A percentile compares a stretch with the other conserved stretches of the same genome.
phyloP scores from a whole-genome alignment of 2,329 filamentous ascomycete species.

The Stemphylium beticola region DNA sequence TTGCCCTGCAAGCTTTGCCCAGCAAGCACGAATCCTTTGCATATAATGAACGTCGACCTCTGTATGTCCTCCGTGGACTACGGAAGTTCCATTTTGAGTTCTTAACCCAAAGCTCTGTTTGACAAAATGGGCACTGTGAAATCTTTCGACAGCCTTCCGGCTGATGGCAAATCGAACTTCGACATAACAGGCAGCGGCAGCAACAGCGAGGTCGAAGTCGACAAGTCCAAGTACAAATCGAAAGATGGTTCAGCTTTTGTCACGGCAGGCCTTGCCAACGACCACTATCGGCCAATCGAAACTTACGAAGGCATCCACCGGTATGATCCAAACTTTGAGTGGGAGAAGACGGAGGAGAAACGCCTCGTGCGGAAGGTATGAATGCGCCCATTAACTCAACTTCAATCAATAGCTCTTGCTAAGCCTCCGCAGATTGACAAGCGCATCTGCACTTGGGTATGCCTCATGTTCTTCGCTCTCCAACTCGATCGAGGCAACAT shows the following conservation, averaged over 20 bases:
- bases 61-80: neutral
- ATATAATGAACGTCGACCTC: neutral
- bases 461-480: conserved; percentile 62
- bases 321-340: conserved; percentile 63
- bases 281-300: conserved; percentile 59
- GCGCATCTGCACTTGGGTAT: conserved; percentile 59
- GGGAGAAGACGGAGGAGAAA: conserved; percentile 64
- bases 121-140: conserved; percentile 1
- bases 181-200: conserved; percentile 26
- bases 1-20: neutral
- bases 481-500: conserved; percentile 60
- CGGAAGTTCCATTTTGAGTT: neutral
- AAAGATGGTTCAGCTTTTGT: conserved; percentile 45
- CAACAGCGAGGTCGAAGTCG: conserved; percentile 23
- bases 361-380: conserved; percentile 61
- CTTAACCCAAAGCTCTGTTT: conserved; percentile 10
- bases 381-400: conserved; percentile 26
- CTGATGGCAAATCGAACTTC: conserved; percentile 27
- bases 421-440: conserved; percentile 53
- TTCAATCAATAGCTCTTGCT: neutral
- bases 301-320: conserved; percentile 65
- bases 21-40: neutral
- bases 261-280: conserved; percentile 41
- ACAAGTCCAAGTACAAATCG: conserved; percentile 12
- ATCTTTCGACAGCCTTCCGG: conserved; percentile 9